phyloP scores from a whole-genome alignment of 768 basidiomycete genomes.

The Pisolithus tinctorius region DNA sequence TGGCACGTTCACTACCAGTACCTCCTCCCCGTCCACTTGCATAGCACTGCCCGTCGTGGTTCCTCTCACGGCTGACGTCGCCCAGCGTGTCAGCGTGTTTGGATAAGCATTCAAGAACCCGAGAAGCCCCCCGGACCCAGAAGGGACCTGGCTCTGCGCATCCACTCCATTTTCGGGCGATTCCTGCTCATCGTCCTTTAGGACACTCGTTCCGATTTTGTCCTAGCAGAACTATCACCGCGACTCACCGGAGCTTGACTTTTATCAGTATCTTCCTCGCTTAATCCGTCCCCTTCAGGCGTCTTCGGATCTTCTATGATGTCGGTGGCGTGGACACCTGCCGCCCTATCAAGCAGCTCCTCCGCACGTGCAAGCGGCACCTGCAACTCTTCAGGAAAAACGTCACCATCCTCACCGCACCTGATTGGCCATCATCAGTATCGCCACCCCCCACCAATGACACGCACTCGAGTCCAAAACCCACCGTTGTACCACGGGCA shows the following conservation, averaged over 20 bases:
- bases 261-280: slow-evolving; percentile 16
- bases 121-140: slow-evolving; percentile 39
- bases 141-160: slow-evolving; percentile 12
- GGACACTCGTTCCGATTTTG: not conserved
- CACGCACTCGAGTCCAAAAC: slow-evolving; percentile 5
- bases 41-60: slow-evolving; percentile 10
- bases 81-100: slow-evolving; percentile 51
- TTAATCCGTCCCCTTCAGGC: slow-evolving; percentile 13
- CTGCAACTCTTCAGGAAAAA: slow-evolving; percentile 54
- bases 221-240: not conserved
- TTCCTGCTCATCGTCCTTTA: slow-evolving; percentile 11
- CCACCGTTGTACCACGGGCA: slow-evolving; percentile 65
- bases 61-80: slow-evolving; percentile 23
- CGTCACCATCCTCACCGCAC: slow-evolving; percentile 49
- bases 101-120: slow-evolving; percentile 58
- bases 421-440: slow-evolving; percentile 24
- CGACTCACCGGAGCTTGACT: slow-evolving; percentile 15
- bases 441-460: slow-evolving; percentile 2
- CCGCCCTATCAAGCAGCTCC: slow-evolving; percentile 43
- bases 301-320: slow-evolving; percentile 11
- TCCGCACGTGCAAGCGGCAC: slow-evolving; percentile 55
- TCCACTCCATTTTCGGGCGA: slow-evolving; percentile 19
- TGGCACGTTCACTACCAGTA: not conserved
- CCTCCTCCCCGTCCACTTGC: slow-evolving; percentile 22
- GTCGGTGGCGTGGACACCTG: slow-evolving; percentile 6